These are phyloP conservation scores for Hericium alpestre DNA, from an alignment of 768 basidiomycete genomes.

Conservation along the genomic window DNA sequence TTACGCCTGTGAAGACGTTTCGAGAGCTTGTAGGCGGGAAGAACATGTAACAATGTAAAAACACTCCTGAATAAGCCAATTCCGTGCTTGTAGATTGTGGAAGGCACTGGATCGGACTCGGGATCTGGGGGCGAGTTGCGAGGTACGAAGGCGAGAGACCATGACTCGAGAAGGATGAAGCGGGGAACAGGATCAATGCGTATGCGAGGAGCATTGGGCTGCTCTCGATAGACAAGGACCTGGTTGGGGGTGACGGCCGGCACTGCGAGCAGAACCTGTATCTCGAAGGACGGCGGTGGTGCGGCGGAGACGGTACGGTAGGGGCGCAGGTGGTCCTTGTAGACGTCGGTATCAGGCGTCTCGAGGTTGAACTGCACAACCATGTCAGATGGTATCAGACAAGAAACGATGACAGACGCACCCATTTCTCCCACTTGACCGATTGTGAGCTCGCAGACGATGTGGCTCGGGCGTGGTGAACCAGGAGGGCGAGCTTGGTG, in stretches of 20 bases:
- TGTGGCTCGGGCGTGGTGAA: slow-evolving; percentile 65
- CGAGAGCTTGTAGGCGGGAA: slow-evolving; percentile 69
- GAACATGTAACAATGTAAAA: slow-evolving; percentile 59
- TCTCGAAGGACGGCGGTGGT: slow-evolving; percentile 38
- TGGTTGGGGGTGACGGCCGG: slow-evolving; percentile 63
- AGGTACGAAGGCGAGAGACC: slow-evolving; percentile 40
- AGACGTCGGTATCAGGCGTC: slow-evolving; percentile 62
- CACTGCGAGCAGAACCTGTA: slow-evolving; percentile 60
- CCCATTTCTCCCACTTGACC: slow-evolving; percentile 73
- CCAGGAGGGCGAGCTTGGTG: slow-evolving; percentile 68
- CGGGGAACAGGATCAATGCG: slow-evolving; percentile 61
- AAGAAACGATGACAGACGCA: slow-evolving; percentile 24
- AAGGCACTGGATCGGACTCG: slow-evolving; percentile 44
- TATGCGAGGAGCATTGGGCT: slow-evolving; percentile 33
- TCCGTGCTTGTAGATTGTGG: slow-evolving; percentile 78
- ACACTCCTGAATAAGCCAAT: slow-evolving; percentile 74
- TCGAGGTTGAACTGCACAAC: slow-evolving; percentile 65
- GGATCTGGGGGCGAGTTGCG: neutral
- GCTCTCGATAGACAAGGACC: slow-evolving; percentile 56
- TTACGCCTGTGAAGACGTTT: slow-evolving; percentile 44
- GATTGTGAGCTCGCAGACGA: slow-evolving; percentile 26
- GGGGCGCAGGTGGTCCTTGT: slow-evolving; percentile 48
- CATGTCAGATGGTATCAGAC: neutral
- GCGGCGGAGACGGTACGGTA: slow-evolving; percentile 48
- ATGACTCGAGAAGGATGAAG: slow-evolving; percentile 64